Evolutionary conservation across 73 alveolate genomes (phyloP).

Genomic region (Paramecium pentaurelia): DNA sequence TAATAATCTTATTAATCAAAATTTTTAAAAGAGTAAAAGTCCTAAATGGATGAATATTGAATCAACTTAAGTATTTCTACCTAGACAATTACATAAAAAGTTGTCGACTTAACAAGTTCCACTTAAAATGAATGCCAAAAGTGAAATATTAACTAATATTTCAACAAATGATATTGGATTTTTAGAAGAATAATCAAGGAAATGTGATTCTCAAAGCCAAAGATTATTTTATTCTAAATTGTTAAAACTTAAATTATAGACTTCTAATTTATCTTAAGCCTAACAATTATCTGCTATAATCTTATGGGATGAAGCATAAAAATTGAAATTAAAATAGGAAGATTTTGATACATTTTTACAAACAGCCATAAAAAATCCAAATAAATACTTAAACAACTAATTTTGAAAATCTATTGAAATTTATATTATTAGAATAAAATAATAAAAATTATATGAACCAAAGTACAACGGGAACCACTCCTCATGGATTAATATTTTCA

Average conservation of each 20-base stretch:
- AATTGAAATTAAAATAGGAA: not conserved
- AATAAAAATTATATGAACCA: not conserved
- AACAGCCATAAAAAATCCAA: not conserved
- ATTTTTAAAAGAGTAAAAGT: not conserved
- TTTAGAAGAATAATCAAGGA: not conserved
- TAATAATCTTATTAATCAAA: not conserved
- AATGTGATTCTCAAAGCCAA: not conserved
- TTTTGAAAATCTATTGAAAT: not conserved
- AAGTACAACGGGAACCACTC: constrained; percentile 20
- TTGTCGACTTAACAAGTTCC: not conserved
- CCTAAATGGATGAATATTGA: not conserved
- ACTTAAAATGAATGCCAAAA: not conserved
- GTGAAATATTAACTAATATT: not conserved
- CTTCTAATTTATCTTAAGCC: not conserved
- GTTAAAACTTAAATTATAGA: not conserved
- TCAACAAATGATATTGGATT: not conserved
- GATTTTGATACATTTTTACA: not conserved
- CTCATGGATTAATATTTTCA: not conserved
- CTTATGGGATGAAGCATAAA: not conserved
- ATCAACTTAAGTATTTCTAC: not conserved
- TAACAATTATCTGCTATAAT: not conserved
- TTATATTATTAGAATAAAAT: not conserved
- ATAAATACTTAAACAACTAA: not conserved
- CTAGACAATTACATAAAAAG: not conserved
- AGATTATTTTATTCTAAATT: not conserved